phyloP scores from a whole-genome alignment of 306 rosid species.

The Alnus glutinosa region DNA sequence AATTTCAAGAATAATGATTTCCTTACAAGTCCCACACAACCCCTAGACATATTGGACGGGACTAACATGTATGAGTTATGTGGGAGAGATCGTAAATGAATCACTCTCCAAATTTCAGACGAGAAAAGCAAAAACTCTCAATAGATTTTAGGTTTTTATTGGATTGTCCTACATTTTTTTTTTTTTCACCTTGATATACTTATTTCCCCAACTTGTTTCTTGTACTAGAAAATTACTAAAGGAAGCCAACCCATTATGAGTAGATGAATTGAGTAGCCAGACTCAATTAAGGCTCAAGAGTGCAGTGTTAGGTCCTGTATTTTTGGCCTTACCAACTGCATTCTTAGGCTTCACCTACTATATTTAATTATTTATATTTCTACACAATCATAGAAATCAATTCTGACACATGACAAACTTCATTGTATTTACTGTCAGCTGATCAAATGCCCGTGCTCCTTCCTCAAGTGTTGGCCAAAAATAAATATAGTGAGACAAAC shows the following conservation, averaged over 20 bases:
- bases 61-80: too few species aligned
- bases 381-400: background rate
- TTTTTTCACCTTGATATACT: background rate
- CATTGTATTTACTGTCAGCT: background rate
- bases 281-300: background rate
- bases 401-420: background rate
- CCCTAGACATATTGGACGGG: too few species aligned
- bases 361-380: background rate
- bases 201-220: background rate
- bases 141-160: too few species aligned
- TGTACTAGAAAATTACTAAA: background rate
- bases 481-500: too few species aligned
- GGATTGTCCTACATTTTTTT: too few species aligned
- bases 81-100: too few species aligned
- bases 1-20: too few species aligned
- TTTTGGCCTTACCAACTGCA: constrained; percentile 15
- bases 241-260: background rate
- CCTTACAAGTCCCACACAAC: too few species aligned
- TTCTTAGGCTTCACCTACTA: constrained; percentile 17
- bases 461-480: too few species aligned
- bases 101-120: too few species aligned
- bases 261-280: background rate
- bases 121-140: too few species aligned
- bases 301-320: constrained; percentile 1
- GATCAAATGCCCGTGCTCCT: too few species aligned